These are phyloP conservation scores for Neofusicoccum laricinum DNA, from an alignment of 2,329 filamentous ascomycete genomes.

Conservation along the genomic window DNA sequence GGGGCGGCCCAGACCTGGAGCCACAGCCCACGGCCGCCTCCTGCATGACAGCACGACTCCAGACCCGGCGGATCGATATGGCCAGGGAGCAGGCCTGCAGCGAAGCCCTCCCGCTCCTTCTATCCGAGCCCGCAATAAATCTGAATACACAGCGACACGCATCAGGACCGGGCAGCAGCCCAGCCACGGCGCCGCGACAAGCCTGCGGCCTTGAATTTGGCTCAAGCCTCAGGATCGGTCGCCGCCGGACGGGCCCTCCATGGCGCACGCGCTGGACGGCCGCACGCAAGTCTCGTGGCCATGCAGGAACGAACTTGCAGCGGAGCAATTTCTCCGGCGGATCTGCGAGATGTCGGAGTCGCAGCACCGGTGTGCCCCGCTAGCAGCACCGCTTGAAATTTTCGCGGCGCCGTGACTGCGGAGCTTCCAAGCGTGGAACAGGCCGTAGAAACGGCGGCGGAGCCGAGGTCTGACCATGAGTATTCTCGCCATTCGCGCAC, in stretches of 20 bases:
- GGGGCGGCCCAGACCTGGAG: constrained; percentile 18
- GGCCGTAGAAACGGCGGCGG: background rate
- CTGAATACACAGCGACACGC: background rate
- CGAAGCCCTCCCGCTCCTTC: constrained; percentile 10
- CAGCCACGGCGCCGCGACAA: background rate
- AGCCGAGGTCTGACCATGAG: background rate
- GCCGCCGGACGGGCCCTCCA: background rate
- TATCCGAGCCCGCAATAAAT: constrained; percentile 11
- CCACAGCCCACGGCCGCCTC: constrained; percentile 8
- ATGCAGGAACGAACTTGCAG: constrained; percentile 15
- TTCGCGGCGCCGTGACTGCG: background rate
- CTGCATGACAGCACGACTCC: constrained; percentile 11
- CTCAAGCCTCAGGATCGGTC: background rate
- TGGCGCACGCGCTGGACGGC: background rate
- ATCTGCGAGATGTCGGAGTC: constrained; percentile 4
- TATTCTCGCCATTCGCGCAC: background rate
- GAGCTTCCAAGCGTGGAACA: background rate
- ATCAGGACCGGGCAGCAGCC: background rate
- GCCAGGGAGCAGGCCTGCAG: constrained; percentile 7
- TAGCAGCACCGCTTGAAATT: constrained; percentile 4
- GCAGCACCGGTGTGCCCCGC: background rate
- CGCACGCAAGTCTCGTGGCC: constrained; percentile 1
- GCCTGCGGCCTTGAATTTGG: background rate
- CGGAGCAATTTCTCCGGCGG: constrained; percentile 15
- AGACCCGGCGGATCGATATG: constrained; percentile 13